A percentile compares a stretch with the other conserved stretches of the same genome.
Conservation (phyloP, 768 basidiomycete genomes). For the Pleurotus eryngii region DNA sequence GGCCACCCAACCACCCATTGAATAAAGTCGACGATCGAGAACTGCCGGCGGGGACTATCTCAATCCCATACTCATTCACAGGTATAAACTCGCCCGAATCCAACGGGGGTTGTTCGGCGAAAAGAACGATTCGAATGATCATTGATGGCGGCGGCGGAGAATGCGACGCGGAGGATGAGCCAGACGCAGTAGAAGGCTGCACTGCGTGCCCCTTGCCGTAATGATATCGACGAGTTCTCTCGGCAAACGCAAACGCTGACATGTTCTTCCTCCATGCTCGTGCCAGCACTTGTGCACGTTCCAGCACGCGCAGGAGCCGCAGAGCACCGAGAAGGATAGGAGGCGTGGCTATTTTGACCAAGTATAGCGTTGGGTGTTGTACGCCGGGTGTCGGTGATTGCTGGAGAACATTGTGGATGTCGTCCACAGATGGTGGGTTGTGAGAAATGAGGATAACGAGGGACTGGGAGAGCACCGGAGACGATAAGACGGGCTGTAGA, state of each 20-base stretch:
- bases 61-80: conserved; percentile 2
- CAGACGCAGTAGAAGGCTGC: not conserved
- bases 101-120: not conserved
- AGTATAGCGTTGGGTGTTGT: conserved; percentile 22
- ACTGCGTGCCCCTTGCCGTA: not conserved
- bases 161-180: not conserved
- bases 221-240: not conserved
- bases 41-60: not conserved
- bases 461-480: conserved; percentile 26
- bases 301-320: conserved; percentile 36
- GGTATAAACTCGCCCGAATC: not conserved
- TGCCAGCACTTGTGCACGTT: conserved; percentile 37
- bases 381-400: conserved; percentile 1
- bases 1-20: not conserved
- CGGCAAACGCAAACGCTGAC: conserved; percentile 14
- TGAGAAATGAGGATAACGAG: conserved; percentile 42
- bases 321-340: conserved; percentile 36
- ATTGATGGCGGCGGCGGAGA: not conserved
- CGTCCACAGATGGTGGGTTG: conserved; percentile 24
- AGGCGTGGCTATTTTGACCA: conserved; percentile 31
- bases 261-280: conserved; percentile 22
- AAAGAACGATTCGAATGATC: not conserved
- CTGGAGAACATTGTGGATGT: conserved; percentile 16
- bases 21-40: not conserved
- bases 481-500: conserved; percentile 33